Evolutionary conservation across 2,329 filamentous ascomycete genomes (phyloP), one percentile per base, ranked within the genome.

Genomic region (Kalmusia sp.): DNA sequence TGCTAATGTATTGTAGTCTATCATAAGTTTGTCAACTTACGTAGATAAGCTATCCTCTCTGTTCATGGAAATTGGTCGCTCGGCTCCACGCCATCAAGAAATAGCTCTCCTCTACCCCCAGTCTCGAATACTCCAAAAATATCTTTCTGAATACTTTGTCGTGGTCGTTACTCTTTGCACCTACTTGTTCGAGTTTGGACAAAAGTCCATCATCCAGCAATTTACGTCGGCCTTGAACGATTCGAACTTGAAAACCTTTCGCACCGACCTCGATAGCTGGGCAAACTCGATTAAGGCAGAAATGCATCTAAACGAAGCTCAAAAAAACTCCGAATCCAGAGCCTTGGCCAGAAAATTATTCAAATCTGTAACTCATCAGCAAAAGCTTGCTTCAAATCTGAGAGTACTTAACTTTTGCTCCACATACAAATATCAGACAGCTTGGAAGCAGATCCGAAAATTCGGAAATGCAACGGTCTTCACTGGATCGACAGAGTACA

Each of bases 401-500:
- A 63, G 60, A 6, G 41, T 77, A 1, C 68, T 81, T 2, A 64
- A 79, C 21, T 53, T 68, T 4, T 80, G 74, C 48, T 81, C 79
- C 0, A 71, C 44, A 1, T 79, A 78, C 37, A 67, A 80, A 37
- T 66, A 79, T 44, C 60, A 72, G 37, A 72, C 61, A 1, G 55
- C 69, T 0, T 80, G 77, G 77, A 80, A 78, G 50, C 69, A 77
- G 30, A 69, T 55, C 8, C 64, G 77, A 22, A 81, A 79, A 44
- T 39, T 55, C 1, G 78, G 79, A 6, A 74, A 71, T 25, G 59
- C 76, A 9, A 62, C 48, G 2, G 50, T 72, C 2, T 63, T 73
- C 43, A 40, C 15, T 0, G 48, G 57, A 45, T 48, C 2, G 7
- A 7, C 33, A 6, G 55, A 64, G 35, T 76, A 75, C 43, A 35